Percentiles rank a stretch among this genome's conserved stretches.
These are phyloP conservation scores for Penicillium crystallinum DNA, from an alignment of 495 filamentous ascomycete species.

Conservation along the genomic window DNA sequence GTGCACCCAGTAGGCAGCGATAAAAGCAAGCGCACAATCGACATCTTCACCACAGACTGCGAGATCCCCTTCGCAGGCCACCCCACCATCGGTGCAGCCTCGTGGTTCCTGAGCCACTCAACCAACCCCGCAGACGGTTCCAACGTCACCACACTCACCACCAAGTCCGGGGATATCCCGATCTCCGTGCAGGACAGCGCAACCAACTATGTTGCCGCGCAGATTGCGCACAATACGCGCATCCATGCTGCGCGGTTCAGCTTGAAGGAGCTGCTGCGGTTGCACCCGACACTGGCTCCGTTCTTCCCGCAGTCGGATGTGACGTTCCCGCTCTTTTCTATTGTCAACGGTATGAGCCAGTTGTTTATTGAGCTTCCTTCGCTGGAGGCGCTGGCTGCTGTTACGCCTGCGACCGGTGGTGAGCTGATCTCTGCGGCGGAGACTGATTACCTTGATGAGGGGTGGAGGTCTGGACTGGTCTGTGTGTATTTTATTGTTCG, in stretches of 20 bases:
- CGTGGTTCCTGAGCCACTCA: conserved; percentile 42
- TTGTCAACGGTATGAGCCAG: conserved; percentile 63
- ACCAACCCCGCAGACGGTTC: conserved; percentile 23
- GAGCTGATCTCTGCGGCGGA: conserved; percentile 12
- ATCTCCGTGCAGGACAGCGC: conserved; percentile 27
- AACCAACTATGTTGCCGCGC: conserved; percentile 38
- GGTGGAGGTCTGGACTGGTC: conserved; percentile 50
- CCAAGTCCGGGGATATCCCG: conserved; percentile 59
- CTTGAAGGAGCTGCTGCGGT: conserved; percentile 24
- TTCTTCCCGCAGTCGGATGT: conserved; percentile 12
- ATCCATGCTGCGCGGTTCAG: conserved; percentile 45
- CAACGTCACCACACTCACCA: conserved; percentile 41
- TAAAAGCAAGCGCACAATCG: conserved; percentile 41
- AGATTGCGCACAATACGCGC: conserved; percentile 62
- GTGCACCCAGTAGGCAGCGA: conserved; percentile 42
- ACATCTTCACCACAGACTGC: conserved; percentile 61
- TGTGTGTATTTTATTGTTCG: conserved; percentile 56
- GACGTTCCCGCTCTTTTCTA: conserved; percentile 28
- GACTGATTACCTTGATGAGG: conserved; percentile 47
- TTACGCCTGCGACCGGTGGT: conserved; percentile 22
- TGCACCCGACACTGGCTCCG: conserved; percentile 26
- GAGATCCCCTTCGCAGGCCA: conserved; percentile 77
- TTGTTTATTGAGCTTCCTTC: conserved; percentile 51
- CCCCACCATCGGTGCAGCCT: conserved; percentile 67
- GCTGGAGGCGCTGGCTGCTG: conserved; percentile 30